Conservation (phyloP, 345 rosid species). For the Triadica sebifera region DNA sequence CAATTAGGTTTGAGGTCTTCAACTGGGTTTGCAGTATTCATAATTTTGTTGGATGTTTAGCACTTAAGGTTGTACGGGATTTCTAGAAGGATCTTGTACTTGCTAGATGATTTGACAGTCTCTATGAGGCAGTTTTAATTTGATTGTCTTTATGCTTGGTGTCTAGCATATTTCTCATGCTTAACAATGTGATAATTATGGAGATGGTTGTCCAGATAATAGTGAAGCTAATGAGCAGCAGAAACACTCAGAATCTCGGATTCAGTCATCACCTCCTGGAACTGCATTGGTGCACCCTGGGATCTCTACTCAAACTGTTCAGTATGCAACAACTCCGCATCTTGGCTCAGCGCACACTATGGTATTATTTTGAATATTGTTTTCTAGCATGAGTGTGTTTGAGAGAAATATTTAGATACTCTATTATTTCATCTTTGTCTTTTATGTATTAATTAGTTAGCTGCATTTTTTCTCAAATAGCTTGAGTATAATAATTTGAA, state of each 20-base stretch:
- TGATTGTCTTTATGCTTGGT: neutral
- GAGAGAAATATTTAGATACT: neutral
- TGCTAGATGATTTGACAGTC: neutral
- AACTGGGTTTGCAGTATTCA: too few species aligned
- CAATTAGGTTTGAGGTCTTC: too few species aligned
- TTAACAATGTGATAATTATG: constrained; percentile 8
- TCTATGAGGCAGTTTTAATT: neutral
- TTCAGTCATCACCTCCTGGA: constrained; percentile 45
- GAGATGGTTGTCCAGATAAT: constrained; percentile 45
- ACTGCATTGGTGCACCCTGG: constrained; percentile 47
- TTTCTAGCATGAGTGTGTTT: neutral
- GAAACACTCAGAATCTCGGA: constrained; percentile 49
- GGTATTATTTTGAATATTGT: constrained; percentile 39
- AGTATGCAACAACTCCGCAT: constrained; percentile 47
- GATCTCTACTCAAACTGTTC: constrained; percentile 46
- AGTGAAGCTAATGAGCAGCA: constrained; percentile 65
- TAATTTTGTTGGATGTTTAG: neutral
- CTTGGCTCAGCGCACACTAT: constrained; percentile 52
- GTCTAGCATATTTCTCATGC: neutral
- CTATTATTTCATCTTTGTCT: neutral
- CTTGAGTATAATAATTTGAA: neutral
- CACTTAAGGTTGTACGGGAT: neutral
- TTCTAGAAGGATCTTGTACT: neutral
- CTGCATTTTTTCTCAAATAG: neutral
- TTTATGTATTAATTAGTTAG: neutral